Conservation (phyloP, 257 asterid genomes). For the Solanum medicagineum region DNA sequence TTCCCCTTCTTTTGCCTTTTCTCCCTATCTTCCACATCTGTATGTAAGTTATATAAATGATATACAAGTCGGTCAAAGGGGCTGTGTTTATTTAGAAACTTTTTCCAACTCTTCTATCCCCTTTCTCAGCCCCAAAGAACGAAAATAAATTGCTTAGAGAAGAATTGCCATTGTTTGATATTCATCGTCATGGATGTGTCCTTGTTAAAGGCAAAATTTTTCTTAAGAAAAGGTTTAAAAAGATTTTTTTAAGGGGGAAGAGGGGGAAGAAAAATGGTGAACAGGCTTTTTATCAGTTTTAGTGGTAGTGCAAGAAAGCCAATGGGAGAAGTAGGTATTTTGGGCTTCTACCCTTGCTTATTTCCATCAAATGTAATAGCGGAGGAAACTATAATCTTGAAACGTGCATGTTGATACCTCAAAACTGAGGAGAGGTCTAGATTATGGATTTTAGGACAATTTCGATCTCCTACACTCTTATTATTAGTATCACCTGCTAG, state of each 20-base stretch:
- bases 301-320: not conserved
- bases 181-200: too few species aligned
- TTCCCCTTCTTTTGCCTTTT: not conserved
- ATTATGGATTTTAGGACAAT: not conserved
- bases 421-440: not conserved
- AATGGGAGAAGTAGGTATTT: not conserved
- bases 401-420: not conserved
- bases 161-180: too few species aligned
- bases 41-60: not conserved
- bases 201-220: too few species aligned
- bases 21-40: not conserved
- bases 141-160: not conserved
- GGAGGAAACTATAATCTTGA: not conserved
- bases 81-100: not conserved
- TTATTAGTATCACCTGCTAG: not conserved
- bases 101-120: not conserved
- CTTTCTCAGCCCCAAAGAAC: not conserved
- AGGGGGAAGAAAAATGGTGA: too few species aligned
- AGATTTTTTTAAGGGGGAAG: too few species aligned
- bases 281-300: too few species aligned
- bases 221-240: too few species aligned
- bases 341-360: not conserved
- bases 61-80: not conserved
- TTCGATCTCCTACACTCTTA: not conserved
- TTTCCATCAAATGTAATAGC: not conserved